Evolutionary conservation across 208 protist species (phyloP).

Genomic region (Leishmania lainsoni): DNA sequence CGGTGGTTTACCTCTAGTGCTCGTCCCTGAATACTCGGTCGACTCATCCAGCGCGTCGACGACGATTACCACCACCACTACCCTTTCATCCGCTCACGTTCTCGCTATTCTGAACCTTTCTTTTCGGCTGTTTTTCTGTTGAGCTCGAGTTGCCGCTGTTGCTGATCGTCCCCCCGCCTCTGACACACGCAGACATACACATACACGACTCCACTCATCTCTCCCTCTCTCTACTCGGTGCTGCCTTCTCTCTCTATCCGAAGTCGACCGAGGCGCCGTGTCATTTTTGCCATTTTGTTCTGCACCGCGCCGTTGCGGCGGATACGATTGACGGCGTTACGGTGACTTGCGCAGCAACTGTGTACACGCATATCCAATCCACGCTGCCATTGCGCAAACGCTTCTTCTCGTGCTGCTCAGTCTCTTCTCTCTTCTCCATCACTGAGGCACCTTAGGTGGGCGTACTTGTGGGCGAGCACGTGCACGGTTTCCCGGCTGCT

Average conservation of each 20-base stretch:
- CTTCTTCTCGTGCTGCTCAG: not conserved
- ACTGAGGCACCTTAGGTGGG: not conserved
- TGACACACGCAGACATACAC: not conserved
- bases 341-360: not conserved
- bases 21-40: not conserved
- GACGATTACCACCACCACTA: not conserved
- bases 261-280: not conserved
- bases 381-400: not conserved
- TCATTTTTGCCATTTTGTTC: not conserved
- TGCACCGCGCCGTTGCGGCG: not conserved
- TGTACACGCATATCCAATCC: not conserved
- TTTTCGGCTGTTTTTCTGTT: not conserved
- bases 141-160: not conserved
- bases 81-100: too few relatives aligned
- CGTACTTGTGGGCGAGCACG: not conserved
- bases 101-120: not conserved
- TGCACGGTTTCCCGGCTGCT: not conserved
- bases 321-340: not conserved
- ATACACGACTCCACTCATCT: not conserved
- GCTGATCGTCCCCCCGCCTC: not conserved
- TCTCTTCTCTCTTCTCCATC: not conserved
- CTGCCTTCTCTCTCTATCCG: not conserved
- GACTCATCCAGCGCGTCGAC: not conserved
- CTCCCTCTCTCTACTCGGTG: not conserved
- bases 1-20: not conserved